These are phyloP conservation scores for Cladophialophora chaetospira DNA, from an alignment of 2,329 filamentous ascomycete genomes.

Conservation along the genomic window DNA sequence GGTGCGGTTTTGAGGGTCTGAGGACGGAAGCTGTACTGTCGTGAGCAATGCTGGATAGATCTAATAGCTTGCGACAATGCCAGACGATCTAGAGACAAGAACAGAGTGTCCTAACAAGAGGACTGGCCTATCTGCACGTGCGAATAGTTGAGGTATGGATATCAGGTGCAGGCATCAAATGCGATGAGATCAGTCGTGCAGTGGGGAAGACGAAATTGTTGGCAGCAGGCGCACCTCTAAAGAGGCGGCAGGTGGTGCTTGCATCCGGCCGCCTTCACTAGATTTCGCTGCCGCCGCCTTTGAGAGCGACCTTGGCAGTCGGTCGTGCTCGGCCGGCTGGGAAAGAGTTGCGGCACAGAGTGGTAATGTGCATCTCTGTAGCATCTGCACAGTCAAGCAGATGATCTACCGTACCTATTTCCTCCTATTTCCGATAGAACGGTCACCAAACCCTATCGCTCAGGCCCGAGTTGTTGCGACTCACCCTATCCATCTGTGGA, in stretches of 20 bases:
- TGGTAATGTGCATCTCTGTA: background rate
- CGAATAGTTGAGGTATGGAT: background rate
- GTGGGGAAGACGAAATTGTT: conserved; percentile 20
- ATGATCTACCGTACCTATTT: background rate
- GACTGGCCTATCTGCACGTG: background rate
- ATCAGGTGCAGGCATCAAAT: conserved; percentile 9
- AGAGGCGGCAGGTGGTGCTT: background rate
- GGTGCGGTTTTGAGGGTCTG: conserved; percentile 1
- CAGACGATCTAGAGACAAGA: background rate
- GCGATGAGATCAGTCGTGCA: conserved; percentile 26
- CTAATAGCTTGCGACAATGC: background rate
- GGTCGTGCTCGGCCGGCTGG: too few species aligned
- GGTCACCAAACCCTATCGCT: too few species aligned
- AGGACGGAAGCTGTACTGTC: background rate
- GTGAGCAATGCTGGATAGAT: background rate
- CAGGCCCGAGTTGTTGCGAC: too few species aligned
- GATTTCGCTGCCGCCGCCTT: background rate
- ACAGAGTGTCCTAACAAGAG: background rate
- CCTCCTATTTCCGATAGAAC: background rate
- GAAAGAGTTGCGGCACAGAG: too few species aligned
- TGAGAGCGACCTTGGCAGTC: too few species aligned
- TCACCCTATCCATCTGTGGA: too few species aligned
- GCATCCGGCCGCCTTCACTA: background rate
- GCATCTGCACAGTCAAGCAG: background rate
- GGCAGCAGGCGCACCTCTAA: conserved; percentile 9